These are phyloP conservation scores for Lizonia empirigonia DNA, from an alignment of 2,329 filamentous ascomycete genomes.

Conservation along the genomic window DNA sequence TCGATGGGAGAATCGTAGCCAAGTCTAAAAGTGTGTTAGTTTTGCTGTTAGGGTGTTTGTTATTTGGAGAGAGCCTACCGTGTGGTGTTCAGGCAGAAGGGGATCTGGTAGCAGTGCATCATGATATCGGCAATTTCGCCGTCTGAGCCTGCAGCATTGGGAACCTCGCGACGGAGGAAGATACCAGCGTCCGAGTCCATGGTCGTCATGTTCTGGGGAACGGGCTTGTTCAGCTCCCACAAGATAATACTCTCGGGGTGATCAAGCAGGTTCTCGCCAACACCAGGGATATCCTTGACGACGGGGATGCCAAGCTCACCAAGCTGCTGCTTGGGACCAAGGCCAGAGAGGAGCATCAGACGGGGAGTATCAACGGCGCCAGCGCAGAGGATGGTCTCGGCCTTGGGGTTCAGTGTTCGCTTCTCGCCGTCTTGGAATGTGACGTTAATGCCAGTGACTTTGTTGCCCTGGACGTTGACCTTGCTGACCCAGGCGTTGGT, in stretches of 20 bases:
- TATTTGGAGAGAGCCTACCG: constrained; percentile 53
- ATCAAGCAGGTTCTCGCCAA: constrained; percentile 68
- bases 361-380: constrained; percentile 83
- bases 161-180: constrained; percentile 78
- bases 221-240: constrained; percentile 80
- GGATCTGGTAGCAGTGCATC: constrained; percentile 98
- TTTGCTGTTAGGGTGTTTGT: background rate
- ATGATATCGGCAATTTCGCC: constrained; percentile 83
- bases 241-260: constrained; percentile 71
- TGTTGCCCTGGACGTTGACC: constrained; percentile 72
- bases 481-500: constrained; percentile 88
- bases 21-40: constrained; percentile 52
- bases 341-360: constrained; percentile 60
- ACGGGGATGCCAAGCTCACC: constrained; percentile 57
- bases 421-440: constrained; percentile 66
- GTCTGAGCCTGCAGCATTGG: constrained; percentile 71
- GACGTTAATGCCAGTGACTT: constrained; percentile 75
- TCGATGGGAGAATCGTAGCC: constrained; percentile 74
- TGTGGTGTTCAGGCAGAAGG: constrained; percentile 84
- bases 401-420: constrained; percentile 64
- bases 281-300: constrained; percentile 64
- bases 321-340: constrained; percentile 57
- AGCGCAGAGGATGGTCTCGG: constrained; percentile 79
- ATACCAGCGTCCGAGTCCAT: constrained; percentile 91
- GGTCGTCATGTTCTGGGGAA: constrained; percentile 79